Evolutionary conservation across 2,329 filamentous ascomycete species (phyloP), one percentile per base, ranked within the genome.

Genomic region (Fusarium sp.): DNA sequence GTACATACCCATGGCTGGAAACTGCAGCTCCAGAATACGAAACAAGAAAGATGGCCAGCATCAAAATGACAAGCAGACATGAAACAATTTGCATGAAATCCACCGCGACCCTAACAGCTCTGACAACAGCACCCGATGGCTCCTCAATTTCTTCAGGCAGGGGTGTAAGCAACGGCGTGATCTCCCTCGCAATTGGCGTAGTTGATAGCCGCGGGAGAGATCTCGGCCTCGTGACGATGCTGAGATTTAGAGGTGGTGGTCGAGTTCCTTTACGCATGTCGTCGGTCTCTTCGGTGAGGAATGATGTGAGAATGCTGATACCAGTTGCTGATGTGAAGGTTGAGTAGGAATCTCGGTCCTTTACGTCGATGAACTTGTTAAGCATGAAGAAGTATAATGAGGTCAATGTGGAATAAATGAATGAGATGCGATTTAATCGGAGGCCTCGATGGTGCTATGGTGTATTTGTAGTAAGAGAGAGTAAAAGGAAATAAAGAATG

Each of bases 161-260:
- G 20, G 75, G 71, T 13, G 75, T 74, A 26, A 76, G 69, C 35
- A 76, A 60, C 35, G 75, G 72, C 13, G 67, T 75, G 32, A 66
- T 35, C 37, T 76, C 75, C 60, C 72, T 74, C n/a, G 62, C 63
- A 23, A 68, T 38, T 14, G 72, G 73, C 23, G 74, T 76, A 53
- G 68, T 68, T 5, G 73, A 74, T 14, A 76, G 55, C 41, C 67
- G 67, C 10, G 75, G 75, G 9, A 76, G 73, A 38, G 67, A 73
- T 52, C 67, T 65, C 12, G 75, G 71, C 13, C 75, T 68, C 6
- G 70, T 63, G 42, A 66, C 74, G 69, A 78, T 70, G 58, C 77
- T 78, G 64, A 80, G 79, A 66, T 77, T 78, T 68, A 80, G 77
- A 46, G 78, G 78, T 40, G 78, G 78, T 27, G 78, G 78, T 14